Evolutionary conservation across 352 stramenopile genomes (phyloP).

Genomic region (Thraustochytrium sp.): DNA sequence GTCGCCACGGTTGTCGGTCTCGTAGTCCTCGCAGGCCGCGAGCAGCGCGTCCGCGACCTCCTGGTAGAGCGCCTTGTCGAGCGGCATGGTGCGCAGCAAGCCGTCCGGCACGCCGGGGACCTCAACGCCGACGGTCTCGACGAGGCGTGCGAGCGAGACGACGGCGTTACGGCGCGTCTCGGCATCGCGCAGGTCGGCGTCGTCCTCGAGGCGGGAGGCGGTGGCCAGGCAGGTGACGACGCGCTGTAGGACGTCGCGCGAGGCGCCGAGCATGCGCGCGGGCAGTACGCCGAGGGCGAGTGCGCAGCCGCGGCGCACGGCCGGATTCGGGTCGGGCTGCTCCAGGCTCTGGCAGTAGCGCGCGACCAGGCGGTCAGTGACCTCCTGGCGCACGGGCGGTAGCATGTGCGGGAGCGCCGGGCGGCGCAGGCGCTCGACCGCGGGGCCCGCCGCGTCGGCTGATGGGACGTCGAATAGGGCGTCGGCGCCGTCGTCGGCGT

Average conservation of each 20-base stretch:
- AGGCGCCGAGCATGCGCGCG: slow-evolving; percentile 59
- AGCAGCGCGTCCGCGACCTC: slow-evolving; percentile 75
- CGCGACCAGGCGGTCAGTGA: slow-evolving; percentile 59
- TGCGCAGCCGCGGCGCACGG: slow-evolving; percentile 72
- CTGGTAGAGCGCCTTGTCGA: slow-evolving; percentile 51
- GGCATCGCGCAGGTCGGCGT: slow-evolving; percentile 73
- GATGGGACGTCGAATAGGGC: slow-evolving; percentile 64
- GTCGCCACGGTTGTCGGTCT: slow-evolving; percentile 91
- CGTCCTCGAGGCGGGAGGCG: slow-evolving; percentile 53
- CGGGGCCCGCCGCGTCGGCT: not conserved
- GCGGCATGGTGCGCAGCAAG: slow-evolving; percentile 47
- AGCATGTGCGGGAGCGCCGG: slow-evolving; percentile 31
- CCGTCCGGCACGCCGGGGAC: not conserved
- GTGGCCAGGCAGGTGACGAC: slow-evolving; percentile 56
- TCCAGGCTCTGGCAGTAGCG: slow-evolving; percentile 62
- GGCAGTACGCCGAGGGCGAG: slow-evolving; percentile 71
- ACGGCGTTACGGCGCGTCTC: slow-evolving; percentile 91
- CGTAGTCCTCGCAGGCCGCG: slow-evolving; percentile 84
- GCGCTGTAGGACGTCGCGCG: slow-evolving; percentile 52
- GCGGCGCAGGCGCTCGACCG: not conserved
- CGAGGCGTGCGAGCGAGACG: slow-evolving; percentile 75
- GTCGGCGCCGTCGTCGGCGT: slow-evolving; percentile 12
- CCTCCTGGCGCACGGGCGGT: slow-evolving; percentile 51
- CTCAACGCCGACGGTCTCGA: slow-evolving; percentile 55
- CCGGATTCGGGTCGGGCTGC: slow-evolving; percentile 70